Percentiles rank a stretch among this genome's conserved stretches.
phyloP scores from a whole-genome alignment of 108 stramenopile genomes.

The Cyclotella cryptica region DNA sequence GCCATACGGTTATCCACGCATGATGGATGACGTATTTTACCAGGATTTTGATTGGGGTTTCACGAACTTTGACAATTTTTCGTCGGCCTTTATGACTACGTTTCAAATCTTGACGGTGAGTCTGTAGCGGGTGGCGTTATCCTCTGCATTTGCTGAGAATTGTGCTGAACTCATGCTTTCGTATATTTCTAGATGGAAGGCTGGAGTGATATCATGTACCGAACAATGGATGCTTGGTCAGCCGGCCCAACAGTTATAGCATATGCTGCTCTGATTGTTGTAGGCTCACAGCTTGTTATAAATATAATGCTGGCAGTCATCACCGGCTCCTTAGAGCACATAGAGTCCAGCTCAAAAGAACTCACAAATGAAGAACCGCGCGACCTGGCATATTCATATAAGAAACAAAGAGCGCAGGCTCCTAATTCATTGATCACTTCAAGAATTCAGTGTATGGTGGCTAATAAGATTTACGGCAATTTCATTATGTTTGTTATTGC shows the following conservation, averaged over 20 bases:
- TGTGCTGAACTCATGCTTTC: neutral
- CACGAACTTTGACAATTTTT: slow-evolving; percentile 68
- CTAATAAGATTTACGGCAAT: slow-evolving; percentile 18
- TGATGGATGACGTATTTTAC: slow-evolving; percentile 33
- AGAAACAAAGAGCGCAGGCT: neutral
- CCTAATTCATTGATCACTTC: neutral
- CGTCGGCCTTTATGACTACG: slow-evolving; percentile 59
- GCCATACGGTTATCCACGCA: slow-evolving; percentile 45
- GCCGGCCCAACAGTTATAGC: slow-evolving; percentile 32
- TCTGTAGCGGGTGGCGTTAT: neutral
- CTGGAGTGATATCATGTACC: slow-evolving; percentile 69
- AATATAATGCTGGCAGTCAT: slow-evolving; percentile 83
- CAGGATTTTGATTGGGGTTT: slow-evolving; percentile 63
- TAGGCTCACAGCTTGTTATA: slow-evolving; percentile 72
- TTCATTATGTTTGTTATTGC: slow-evolving; percentile 59
- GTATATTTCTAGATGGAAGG: slow-evolving; percentile 58
- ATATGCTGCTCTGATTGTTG: slow-evolving; percentile 61
- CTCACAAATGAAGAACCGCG: no score
- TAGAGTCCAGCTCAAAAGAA: slow-evolving; percentile 53
- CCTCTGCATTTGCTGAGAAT: neutral
- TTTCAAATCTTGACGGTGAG: slow-evolving; percentile 69
- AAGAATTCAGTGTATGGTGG: slow-evolving; percentile 22
- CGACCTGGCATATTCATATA: slow-evolving; percentile 2
- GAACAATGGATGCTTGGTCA: slow-evolving; percentile 49
- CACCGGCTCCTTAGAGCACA: slow-evolving; percentile 43